Conservation (phyloP, 1,139 yeast genomes). For the Taphrina deformans region DNA sequence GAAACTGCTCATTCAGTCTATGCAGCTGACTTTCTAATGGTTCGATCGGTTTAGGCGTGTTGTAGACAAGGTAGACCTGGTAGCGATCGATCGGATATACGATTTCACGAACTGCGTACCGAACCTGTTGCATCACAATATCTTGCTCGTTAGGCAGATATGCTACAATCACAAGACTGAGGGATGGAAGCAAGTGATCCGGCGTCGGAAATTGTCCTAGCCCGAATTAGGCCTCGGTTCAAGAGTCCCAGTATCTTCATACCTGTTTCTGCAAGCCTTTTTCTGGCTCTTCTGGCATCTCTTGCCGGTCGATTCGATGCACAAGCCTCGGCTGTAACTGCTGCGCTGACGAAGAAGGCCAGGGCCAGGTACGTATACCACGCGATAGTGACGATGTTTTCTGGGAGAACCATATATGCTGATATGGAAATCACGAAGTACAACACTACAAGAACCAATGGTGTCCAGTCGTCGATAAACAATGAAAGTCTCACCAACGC, state of each 20-base stretch:
- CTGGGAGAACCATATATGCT: constrained; percentile 7
- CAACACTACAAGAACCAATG: neutral
- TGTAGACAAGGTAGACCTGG: constrained; percentile 4
- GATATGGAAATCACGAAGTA: constrained; percentile 3
- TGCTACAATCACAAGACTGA: constrained; percentile 3
- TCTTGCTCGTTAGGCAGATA: constrained; percentile 11
- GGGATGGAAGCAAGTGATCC: neutral
- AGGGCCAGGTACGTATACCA: constrained; percentile 1
- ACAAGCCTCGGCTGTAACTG: constrained; percentile 6
- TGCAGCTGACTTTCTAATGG: neutral
- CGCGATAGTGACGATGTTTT: neutral
- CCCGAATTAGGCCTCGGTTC: neutral
- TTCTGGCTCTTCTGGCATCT: constrained; percentile 8
- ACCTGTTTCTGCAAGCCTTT: constrained; percentile 1
- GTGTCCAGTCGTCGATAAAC: constrained; percentile 8
- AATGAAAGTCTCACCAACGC: neutral
- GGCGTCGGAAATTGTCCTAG: constrained; percentile 7
- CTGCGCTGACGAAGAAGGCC: constrained; percentile 1
- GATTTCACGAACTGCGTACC: constrained; percentile 1
- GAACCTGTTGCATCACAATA: constrained; percentile 9
- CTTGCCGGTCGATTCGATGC: constrained; percentile 6
- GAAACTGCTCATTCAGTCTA: neutral
- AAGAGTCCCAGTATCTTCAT: no score
- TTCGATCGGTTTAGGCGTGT: neutral
- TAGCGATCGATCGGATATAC: neutral